phyloP scores from a whole-genome alignment of 1,139 yeast genomes.

The Saccharomycopsis hybrid region DNA sequence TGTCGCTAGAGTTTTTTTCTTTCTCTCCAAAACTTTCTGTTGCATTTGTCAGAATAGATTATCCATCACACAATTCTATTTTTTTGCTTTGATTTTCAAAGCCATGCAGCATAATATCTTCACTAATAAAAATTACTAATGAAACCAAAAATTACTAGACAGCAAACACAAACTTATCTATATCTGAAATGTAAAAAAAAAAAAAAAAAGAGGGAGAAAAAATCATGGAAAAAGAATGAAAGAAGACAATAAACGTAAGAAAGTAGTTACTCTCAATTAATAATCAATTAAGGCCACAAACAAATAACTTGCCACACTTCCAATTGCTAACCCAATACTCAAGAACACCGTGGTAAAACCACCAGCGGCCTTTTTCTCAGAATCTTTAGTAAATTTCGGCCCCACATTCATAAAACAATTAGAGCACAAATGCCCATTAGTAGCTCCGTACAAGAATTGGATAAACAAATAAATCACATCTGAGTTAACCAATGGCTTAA shows the following conservation, averaged over 20 bases:
- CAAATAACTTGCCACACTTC: slow-evolving; percentile 67
- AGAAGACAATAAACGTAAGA: neutral
- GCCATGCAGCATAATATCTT: no score
- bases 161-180: neutral
- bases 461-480: slow-evolving; percentile 63
- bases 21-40: no score
- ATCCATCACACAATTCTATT: no score
- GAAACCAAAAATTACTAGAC: neutral
- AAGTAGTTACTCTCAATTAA: no score
- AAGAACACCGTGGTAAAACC: slow-evolving; percentile 80
- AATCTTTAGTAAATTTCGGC: slow-evolving; percentile 45
- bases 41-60: no score
- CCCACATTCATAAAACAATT: slow-evolving; percentile 80
- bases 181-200: no score
- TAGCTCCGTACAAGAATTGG: slow-evolving; percentile 74
- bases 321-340: slow-evolving; percentile 68
- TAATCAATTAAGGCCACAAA: slow-evolving; percentile 35
- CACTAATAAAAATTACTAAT: neutral
- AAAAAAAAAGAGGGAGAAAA: no score
- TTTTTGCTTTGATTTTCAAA: no score
- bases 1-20: no score
- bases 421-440: slow-evolving; percentile 82
- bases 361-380: slow-evolving; percentile 87
- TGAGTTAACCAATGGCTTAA: slow-evolving; percentile 35
- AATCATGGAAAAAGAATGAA: neutral